Conservation (phyloP, 2,329 filamentous ascomycete genomes). For the Raffaelea ambrosiae region DNA sequence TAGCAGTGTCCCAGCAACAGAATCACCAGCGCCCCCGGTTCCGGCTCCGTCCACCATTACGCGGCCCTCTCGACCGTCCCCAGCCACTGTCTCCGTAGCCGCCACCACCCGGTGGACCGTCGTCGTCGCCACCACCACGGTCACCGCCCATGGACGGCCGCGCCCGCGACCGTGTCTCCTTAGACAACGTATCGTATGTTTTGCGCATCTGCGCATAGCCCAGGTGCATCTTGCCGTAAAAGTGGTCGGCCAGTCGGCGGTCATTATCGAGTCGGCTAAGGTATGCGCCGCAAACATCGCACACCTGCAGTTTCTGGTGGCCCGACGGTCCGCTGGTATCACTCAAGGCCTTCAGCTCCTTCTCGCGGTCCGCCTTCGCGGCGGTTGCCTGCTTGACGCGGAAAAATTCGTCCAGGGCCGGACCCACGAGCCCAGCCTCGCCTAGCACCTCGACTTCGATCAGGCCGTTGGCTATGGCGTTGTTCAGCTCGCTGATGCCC, state of each 20-base stretch:
- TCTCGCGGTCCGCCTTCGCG: conserved; percentile 74
- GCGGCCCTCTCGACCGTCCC: conserved; percentile 37
- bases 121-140: conserved; percentile 36
- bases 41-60: conserved; percentile 45
- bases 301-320: conserved; percentile 97
- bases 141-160: conserved; percentile 20
- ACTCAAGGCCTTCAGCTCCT: conserved; percentile 79
- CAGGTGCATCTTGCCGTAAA: conserved; percentile 98
- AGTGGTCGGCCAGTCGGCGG: conserved; percentile 86
- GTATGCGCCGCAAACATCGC: conserved; percentile 96
- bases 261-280: conserved; percentile 90
- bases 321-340: conserved; percentile 90
- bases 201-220: conserved; percentile 98
- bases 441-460: conserved; percentile 80
- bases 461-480: conserved; percentile 72
- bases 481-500: conserved; percentile 70
- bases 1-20: background rate
- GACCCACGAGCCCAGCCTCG: conserved; percentile 69
- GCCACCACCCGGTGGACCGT: conserved; percentile 19
- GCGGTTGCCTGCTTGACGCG: conserved; percentile 73
- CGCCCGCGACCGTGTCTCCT: conserved; percentile 61
- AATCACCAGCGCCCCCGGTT: conserved; percentile 41
- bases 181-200: conserved; percentile 77
- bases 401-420: conserved; percentile 81
- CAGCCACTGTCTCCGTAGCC: conserved; percentile 34